A percentile compares a stretch with the other conserved stretches of the same genome.
These are phyloP conservation scores for Luzula sylvatica DNA, from an alignment of 176 grass and related monocot genomes.

Conservation along the genomic window DNA sequence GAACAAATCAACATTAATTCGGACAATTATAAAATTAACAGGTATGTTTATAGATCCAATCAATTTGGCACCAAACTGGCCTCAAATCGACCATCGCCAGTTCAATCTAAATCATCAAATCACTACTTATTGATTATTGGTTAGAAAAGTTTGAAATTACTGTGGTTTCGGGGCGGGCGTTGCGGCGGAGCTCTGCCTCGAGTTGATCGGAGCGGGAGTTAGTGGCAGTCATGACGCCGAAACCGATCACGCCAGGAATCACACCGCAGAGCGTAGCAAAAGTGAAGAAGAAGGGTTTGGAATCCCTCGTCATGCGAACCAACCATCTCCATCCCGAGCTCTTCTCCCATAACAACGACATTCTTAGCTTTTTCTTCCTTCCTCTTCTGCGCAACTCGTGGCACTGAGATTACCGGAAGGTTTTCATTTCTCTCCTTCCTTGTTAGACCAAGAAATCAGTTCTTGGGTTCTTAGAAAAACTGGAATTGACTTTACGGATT, in stretches of 20 bases:
- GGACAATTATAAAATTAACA: too few relatives aligned
- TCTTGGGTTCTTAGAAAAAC: background rate
- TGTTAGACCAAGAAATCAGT: background rate
- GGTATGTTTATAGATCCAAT: too few relatives aligned
- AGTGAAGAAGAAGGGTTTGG: constrained; percentile 93
- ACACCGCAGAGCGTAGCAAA: constrained; percentile 66
- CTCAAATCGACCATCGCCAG: too few relatives aligned
- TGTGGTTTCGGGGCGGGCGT: constrained; percentile 48
- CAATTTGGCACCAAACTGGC: too few relatives aligned
- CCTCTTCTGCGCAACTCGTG: background rate
- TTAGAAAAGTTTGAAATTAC: constrained; percentile 12
- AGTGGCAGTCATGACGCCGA: constrained; percentile 84
- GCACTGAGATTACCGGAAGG: background rate
- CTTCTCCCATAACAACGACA: constrained; percentile 99
- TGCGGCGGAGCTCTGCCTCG: constrained; percentile 73
- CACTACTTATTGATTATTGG: too few relatives aligned
- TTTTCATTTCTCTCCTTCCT: background rate
- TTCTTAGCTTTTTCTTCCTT: constrained; percentile 4
- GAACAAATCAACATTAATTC: constrained; percentile 2
- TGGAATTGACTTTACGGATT: background rate
- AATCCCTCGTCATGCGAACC: constrained; percentile 63
- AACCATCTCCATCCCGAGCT: constrained; percentile 78
- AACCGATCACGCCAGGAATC: constrained; percentile 71
- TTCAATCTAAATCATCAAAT: too few relatives aligned
- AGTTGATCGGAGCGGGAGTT: constrained; percentile 71